phyloP scores from a whole-genome alignment of 139 green algal species.

The Asterochloris sp. region DNA sequence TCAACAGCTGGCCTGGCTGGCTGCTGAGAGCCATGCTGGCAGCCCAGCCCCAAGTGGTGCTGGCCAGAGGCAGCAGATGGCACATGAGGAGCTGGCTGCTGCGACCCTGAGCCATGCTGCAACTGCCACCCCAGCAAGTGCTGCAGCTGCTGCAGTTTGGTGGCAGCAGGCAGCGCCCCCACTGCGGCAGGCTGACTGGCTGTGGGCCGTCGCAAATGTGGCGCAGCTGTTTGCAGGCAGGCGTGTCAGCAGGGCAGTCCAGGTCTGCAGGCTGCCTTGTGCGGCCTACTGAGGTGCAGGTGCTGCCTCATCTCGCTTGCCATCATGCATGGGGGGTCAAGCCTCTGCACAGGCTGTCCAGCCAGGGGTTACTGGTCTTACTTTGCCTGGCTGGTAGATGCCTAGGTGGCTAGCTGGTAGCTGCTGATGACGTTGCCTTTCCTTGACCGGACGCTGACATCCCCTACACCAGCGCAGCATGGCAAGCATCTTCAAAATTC shows the following conservation, averaged over 20 bases:
- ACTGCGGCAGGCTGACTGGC: neutral
- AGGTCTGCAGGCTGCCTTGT: neutral
- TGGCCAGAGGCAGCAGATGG: neutral
- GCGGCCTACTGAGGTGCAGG: neutral
- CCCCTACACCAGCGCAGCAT: neutral
- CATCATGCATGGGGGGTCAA: neutral
- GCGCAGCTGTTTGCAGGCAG: conserved; percentile 5
- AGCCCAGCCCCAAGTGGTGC: neutral
- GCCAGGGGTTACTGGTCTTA: neutral
- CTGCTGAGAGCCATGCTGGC: neutral
- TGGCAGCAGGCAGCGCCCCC: neutral
- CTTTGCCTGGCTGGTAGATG: neutral
- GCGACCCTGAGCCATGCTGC: neutral
- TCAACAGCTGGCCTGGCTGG: too few relatives aligned
- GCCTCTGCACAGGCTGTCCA: neutral
- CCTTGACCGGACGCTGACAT: too few relatives aligned
- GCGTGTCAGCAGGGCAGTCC: neutral
- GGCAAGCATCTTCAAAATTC: neutral
- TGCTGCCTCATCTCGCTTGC: neutral
- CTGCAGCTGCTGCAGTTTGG: neutral
- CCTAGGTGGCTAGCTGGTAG: neutral
- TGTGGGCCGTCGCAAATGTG: conserved; percentile 12
- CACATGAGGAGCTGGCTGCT: neutral
- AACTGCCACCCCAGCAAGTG: neutral
- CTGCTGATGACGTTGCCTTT: neutral